Percentiles rank a stretch among this genome's conserved stretches.
phyloP scores from a whole-genome alignment of 352 stramenopile species.

The Globisporangium rhizosaccharum region DNA sequence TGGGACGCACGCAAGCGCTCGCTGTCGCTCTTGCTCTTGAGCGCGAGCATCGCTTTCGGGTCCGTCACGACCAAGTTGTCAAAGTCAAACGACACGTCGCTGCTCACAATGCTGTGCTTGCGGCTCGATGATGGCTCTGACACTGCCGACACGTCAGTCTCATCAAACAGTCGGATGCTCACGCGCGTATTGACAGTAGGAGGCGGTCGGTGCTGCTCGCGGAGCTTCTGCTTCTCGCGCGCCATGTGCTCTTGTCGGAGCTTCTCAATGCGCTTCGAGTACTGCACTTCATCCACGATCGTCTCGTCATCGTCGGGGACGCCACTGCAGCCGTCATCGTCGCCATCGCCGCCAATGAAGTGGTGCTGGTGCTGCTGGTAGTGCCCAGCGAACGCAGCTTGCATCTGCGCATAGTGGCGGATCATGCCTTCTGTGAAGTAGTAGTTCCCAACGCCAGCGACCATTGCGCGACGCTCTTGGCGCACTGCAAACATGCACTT shows the following conservation, averaged over 20 bases:
- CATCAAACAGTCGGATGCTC: constrained; percentile 36
- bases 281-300: constrained; percentile 38
- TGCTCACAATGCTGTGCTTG: constrained; percentile 14
- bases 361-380: constrained; percentile 4
- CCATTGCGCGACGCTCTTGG: constrained; percentile 54
- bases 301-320: constrained; percentile 36
- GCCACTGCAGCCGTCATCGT: constrained; percentile 26
- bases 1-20: background rate
- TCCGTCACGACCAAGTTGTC: constrained; percentile 31
- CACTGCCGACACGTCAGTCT: constrained; percentile 18
- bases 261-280: constrained; percentile 44
- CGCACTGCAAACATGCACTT: constrained; percentile 70
- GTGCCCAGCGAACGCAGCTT: constrained; percentile 12
- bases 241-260: constrained; percentile 63
- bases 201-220: constrained; percentile 9
- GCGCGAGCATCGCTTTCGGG: background rate
- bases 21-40: constrained; percentile 1
- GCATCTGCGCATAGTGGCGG: constrained; percentile 33
- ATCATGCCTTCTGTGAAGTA: constrained; percentile 42
- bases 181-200: constrained; percentile 6
- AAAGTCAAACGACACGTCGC: constrained; percentile 37
- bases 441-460: constrained; percentile 38
- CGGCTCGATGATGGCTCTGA: background rate
- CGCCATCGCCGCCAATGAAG: constrained; percentile 8
- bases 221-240: constrained; percentile 50